These are phyloP conservation scores for Lecanoromycetidae sp. DNA, from an alignment of 2,329 filamentous ascomycete genomes.

Conservation along the genomic window DNA sequence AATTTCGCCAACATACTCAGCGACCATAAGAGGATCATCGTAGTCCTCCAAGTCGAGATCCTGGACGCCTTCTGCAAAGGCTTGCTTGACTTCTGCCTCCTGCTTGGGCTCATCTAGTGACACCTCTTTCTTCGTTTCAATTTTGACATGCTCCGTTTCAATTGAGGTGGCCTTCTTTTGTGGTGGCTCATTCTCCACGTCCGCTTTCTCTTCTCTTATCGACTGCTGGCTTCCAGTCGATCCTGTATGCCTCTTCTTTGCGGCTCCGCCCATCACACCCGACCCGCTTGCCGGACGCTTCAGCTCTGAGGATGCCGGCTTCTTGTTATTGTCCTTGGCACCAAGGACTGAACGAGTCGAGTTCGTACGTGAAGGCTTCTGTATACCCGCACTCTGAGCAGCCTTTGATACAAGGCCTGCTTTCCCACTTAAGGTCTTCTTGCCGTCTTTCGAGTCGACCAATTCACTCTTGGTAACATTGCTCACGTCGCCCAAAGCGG, in stretches of 20 bases:
- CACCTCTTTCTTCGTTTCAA: constrained; percentile 28
- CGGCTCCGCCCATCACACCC: constrained; percentile 48
- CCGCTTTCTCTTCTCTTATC: constrained; percentile 46
- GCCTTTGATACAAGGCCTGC: constrained; percentile 65
- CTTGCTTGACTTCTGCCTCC: constrained; percentile 31
- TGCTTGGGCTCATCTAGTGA: constrained; percentile 23
- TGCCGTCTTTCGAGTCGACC: constrained; percentile 47
- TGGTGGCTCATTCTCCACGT: constrained; percentile 55
- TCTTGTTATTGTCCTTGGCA: constrained; percentile 57
- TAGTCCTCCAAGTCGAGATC: constrained; percentile 77
- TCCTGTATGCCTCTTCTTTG: constrained; percentile 57
- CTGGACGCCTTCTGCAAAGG: constrained; percentile 26
- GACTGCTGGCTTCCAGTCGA: constrained; percentile 40
- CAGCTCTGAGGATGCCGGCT: constrained; percentile 43
- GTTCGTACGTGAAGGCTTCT: constrained; percentile 53
- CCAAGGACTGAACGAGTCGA: constrained; percentile 51
- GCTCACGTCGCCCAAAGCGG: constrained; percentile 85
- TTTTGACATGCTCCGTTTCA: constrained; percentile 21
- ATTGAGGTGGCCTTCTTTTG: constrained; percentile 34
- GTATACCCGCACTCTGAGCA: constrained; percentile 66
- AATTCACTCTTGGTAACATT: constrained; percentile 74
- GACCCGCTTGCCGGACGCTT: constrained; percentile 66
- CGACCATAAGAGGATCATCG: constrained; percentile 93
- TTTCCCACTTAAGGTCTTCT: constrained; percentile 58
- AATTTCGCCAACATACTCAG: constrained; percentile 93